Base-by-base conservation (phyloP, 352 stramenopile species). In the Plasmopara muralis region DNA sequence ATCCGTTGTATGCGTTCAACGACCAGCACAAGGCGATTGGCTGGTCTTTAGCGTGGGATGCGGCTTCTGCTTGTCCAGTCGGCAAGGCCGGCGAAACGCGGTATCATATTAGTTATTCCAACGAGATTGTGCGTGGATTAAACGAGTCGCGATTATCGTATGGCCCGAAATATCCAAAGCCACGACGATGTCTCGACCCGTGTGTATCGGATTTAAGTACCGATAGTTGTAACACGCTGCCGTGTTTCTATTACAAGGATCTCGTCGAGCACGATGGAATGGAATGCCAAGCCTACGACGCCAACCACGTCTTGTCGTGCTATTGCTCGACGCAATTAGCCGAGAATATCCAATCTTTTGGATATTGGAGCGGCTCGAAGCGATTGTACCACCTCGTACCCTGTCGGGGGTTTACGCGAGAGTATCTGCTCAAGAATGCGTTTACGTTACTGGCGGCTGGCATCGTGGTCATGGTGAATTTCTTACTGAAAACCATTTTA, bases 391-490 rank as follows among this genome's bases (percentile, higher is more conserved):
- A 68, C 2, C 55, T 68, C 9, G 10, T 64, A 0, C 71, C 71
- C 6, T 82, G 71, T 38, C 68, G 65, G 16, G 57, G 50, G n/a
- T 82, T 66, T 49, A 73, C 70, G 25, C 65, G 55, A 18, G 60
- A 72, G 41, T 82, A 77, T 46, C 51, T 79, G 6, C 47, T 59
- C 5, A 82, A 78, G 52, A 82, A 76, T 40, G 52, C 49, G 9
- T 63, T 82, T 15, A 71, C 76, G n/a, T 35, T 82, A 7, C 41
- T 68, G 0, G 68, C 71, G 15, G 68, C 71, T 8, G 56, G 40
- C 2, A 63, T 73, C 13, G 69, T 82, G 2, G 68, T 82, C 9
- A 49, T 72, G 12, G 69, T 82, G n/a, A 80, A 85, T 46, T 55
- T 72, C 20, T 34, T 74, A 38, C 55, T 85, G 2, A 63, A 78